phyloP scores from a whole-genome alignment of 768 basidiomycete genomes.

The Candolleomyces efflorescens region DNA sequence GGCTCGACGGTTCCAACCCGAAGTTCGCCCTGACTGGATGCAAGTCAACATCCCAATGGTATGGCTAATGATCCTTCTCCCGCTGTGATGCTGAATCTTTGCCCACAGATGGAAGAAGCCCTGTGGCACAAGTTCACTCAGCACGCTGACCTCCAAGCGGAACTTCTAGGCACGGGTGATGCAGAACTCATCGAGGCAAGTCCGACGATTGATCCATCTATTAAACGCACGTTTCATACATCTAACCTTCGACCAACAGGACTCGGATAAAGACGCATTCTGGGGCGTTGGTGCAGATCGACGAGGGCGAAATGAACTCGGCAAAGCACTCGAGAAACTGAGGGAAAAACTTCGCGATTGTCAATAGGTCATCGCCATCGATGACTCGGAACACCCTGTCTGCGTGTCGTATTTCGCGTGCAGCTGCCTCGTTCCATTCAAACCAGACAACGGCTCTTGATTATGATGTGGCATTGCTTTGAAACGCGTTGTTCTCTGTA shows the following conservation, averaged over 20 bases:
- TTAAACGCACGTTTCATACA: background rate
- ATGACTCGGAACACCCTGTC: background rate
- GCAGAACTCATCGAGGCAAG: constrained; percentile 66
- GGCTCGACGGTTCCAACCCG: constrained; percentile 59
- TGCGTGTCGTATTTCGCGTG: constrained; percentile 1
- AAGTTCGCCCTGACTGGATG: constrained; percentile 64
- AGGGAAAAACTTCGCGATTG: constrained; percentile 44
- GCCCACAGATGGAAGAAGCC: constrained; percentile 57
- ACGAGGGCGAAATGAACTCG: constrained; percentile 69
- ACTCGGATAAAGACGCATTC: constrained; percentile 73
- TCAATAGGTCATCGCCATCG: background rate
- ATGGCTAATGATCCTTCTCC: constrained; percentile 1
- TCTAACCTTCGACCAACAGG: constrained; percentile 29
- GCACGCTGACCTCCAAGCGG: constrained; percentile 51
- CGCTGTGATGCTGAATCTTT: background rate
- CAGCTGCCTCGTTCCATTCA: constrained; percentile 6
- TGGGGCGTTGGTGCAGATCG: constrained; percentile 73
- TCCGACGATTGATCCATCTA: background rate
- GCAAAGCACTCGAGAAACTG: constrained; percentile 63
- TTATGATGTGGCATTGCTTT: background rate
- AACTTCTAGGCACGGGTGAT: constrained; percentile 62
- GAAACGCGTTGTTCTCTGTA: too few relatives aligned
- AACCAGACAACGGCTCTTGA: background rate
- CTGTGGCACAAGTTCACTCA: constrained; percentile 70
- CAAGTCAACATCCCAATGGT: constrained; percentile 66